Base-by-base conservation (phyloP, 179 eudicot genomes). In the Corrigiola litoralis region DNA sequence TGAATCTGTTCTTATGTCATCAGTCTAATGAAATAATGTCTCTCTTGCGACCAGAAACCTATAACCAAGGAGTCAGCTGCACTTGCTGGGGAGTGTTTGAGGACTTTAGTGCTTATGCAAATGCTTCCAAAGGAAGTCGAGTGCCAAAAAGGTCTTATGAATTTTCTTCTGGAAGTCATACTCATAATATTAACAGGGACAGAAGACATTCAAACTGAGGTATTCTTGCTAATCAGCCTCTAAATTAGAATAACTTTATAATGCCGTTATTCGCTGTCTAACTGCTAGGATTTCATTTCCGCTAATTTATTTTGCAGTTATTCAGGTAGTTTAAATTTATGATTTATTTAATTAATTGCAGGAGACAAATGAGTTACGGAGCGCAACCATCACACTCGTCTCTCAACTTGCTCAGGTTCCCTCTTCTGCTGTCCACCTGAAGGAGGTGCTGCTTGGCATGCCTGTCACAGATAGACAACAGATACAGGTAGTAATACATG, bases 331-430 rank as follows among this genome's bases (percentile, higher is more conserved):
- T 40, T 49, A 66, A 62, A 57, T 55, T 11, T 50, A 24, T 36
- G 18, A 4, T 67, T 51, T 13, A 38, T 24, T 32, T 14, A 32
- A 27, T 25, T 23, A 28, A 61, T 60, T 57, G 58, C 76, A 95
- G 99, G 97, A 85, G 71, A 70, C 75, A 68, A 74, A 64, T 55
- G 92, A 85, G 13, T 71, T 95, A 72, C 79, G 87, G 69, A 80
- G 66, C 68, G 68, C 79, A 5, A 81, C 90, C n/a, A 66, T 86
- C 65, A 82, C 80, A 71, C 80, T 95, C 65, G 96, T 95, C 58
- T 81, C 97, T 72, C 88, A 87, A 73, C 83, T 95, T 75, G 97
- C 88, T 73, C 96, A 95, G 79, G 77, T 84, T 72, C 90, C 96
- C 60, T 76, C 85, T 72, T 81, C 92, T 11, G 88, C 92, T 32